phyloP scores from a whole-genome alignment of 192 early-diverging fungal genomes.

The Coemansia sp. region DNA sequence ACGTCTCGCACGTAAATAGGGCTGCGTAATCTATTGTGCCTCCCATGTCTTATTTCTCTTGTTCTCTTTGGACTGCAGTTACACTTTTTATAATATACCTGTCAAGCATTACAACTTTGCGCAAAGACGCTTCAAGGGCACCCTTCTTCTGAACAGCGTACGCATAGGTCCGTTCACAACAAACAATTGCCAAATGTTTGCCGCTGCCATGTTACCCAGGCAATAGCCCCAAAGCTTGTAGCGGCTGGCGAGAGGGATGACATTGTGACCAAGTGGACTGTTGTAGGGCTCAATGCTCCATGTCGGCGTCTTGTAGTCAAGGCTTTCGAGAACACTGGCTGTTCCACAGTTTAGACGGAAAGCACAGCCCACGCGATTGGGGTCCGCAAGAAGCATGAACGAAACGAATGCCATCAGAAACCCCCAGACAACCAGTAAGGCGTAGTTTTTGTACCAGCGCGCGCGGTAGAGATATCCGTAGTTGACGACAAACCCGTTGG shows the following conservation, averaged over 20 bases:
- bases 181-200: constrained; percentile 47
- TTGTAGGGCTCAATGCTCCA: constrained; percentile 55
- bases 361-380: constrained; percentile 55
- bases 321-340: constrained; percentile 6
- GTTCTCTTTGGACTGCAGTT: too few relatives aligned
- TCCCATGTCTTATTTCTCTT: too few relatives aligned
- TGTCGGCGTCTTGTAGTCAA: constrained; percentile 12
- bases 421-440: constrained; percentile 55
- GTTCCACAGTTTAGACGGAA: constrained; percentile 74
- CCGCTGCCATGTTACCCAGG: constrained; percentile 41
- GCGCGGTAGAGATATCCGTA: constrained; percentile 63
- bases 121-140: constrained; percentile 46
- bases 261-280: constrained; percentile 51
- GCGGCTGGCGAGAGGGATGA: constrained; percentile 55
- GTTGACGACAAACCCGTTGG: constrained; percentile 65
- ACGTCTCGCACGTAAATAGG: neutral
- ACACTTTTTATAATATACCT: too few relatives aligned
- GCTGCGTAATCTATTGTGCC: too few relatives aligned
- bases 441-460: constrained; percentile 59
- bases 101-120: constrained; percentile 46
- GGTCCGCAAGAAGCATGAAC: constrained; percentile 56
- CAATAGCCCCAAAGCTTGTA: constrained; percentile 56
- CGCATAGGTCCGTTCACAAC: constrained; percentile 54
- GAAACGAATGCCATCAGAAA: constrained; percentile 54
- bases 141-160: constrained; percentile 38